Evolutionary conservation across 129 eudicot genomes (phyloP).

Genomic region (Mikania micrantha): DNA sequence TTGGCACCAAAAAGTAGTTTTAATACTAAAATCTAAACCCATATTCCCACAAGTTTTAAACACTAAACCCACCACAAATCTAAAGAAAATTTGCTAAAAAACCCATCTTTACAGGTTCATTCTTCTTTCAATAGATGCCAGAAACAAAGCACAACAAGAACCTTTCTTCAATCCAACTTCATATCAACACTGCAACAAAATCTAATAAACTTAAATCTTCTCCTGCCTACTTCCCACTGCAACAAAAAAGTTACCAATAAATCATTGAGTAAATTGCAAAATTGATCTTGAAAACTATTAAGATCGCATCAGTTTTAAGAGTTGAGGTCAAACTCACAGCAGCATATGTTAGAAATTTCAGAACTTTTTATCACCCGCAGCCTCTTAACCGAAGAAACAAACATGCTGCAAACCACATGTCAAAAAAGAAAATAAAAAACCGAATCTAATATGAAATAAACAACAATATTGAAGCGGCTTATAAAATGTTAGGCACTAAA

Average conservation of each 20-base stretch:
- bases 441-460: background rate
- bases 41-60: conserved; percentile 17
- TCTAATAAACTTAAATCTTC: conserved; percentile 24
- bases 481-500: too few species aligned
- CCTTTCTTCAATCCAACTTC: conserved; percentile 21
- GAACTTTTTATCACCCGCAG: conserved; percentile 83
- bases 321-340: conserved; percentile 47
- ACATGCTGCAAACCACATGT: conserved; percentile 60
- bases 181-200: conserved; percentile 16
- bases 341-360: conserved; percentile 49
- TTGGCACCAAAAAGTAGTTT: background rate
- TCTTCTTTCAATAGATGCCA: conserved; percentile 22
- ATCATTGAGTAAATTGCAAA: background rate
- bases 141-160: conserved; percentile 1
- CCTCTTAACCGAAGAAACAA: conserved; percentile 83
- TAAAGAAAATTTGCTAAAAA: conserved; percentile 20
- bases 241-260: background rate
- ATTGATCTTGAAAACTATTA: background rate
- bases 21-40: conserved; percentile 10
- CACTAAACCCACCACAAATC: conserved; percentile 4
- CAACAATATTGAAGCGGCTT: background rate
- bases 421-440: background rate
- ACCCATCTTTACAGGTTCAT: conserved; percentile 27
- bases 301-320: background rate
- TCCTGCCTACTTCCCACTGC: conserved; percentile 46